phyloP scores from a whole-genome alignment of 1,284 basidiomycete species.

The Schizophyllum amplum region DNA sequence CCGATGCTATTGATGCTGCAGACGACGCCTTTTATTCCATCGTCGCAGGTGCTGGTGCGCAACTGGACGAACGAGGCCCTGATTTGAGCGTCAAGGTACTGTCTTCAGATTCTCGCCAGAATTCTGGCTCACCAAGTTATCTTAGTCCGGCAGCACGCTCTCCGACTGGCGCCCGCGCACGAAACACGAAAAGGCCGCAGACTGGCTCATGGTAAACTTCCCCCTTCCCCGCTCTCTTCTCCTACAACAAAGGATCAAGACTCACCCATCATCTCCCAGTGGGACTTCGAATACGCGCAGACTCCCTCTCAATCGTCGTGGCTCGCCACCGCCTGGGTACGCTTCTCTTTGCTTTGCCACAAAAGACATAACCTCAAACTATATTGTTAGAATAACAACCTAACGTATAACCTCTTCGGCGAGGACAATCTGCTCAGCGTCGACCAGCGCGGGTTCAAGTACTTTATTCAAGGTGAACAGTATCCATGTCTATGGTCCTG shows the following conservation, averaged over 20 bases:
- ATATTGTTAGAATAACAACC: not conserved
- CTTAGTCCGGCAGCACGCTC: conserved; percentile 35
- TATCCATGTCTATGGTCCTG: not conserved
- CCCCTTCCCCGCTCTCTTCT: no score
- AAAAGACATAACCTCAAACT: not conserved
- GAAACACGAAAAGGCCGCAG: conserved; percentile 37
- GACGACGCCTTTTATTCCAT: conserved; percentile 33
- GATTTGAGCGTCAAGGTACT: not conserved
- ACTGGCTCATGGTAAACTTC: conserved; percentile 41
- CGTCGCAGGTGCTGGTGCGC: conserved; percentile 34
- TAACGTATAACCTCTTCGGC: conserved; percentile 32
- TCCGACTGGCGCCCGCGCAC: conserved; percentile 34
- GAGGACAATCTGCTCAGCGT: conserved; percentile 44
- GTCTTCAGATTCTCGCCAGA: not conserved
- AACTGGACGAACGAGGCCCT: not conserved
- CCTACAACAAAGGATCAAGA: no score
- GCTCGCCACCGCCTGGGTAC: conserved; percentile 54
- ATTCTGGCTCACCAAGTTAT: not conserved
- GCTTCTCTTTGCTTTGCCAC: conserved; percentile 6
- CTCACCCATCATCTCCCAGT: conserved; percentile 11
- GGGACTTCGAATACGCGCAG: conserved; percentile 47
- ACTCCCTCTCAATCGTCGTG: conserved; percentile 55
- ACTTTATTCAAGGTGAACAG: conserved; percentile 33
- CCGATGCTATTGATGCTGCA: conserved; percentile 32
- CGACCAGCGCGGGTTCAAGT: conserved; percentile 56